These are phyloP conservation scores for Penicillium lividum DNA, from an alignment of 495 filamentous ascomycete species.

Conservation along the genomic window DNA sequence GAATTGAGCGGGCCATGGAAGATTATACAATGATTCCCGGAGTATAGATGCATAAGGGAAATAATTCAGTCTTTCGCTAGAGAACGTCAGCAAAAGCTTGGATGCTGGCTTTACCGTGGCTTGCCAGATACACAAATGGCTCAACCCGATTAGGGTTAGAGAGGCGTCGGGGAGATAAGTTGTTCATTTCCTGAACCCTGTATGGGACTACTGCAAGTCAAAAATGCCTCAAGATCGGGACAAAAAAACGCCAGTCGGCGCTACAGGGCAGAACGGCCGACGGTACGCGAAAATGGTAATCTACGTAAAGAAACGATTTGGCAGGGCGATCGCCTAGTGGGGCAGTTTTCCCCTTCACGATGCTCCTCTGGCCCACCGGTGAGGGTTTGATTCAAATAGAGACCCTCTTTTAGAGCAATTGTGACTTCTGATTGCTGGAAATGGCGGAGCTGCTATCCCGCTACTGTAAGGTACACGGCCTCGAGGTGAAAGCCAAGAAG, in stretches of 20 bases:
- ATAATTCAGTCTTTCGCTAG: neutral
- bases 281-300: conserved; percentile 8
- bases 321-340: conserved; percentile 35
- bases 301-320: conserved; percentile 21
- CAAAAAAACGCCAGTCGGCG: conserved; percentile 5
- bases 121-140: neutral
- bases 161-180: conserved; percentile 1
- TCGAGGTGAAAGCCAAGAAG: conserved; percentile 26
- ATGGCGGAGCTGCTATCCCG: conserved; percentile 11
- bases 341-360: conserved; percentile 18
- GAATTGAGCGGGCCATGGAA: neutral
- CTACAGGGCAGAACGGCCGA: conserved; percentile 7
- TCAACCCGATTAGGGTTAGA: conserved; percentile 7
- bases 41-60: neutral
- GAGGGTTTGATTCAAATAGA: conserved; percentile 30
- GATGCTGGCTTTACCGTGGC: neutral
- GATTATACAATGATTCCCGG: neutral
- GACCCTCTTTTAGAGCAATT: conserved; percentile 13
- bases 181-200: conserved; percentile 4
- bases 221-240: conserved; percentile 26
- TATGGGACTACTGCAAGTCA: conserved; percentile 14
- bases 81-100: conserved; percentile 2
- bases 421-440: conserved; percentile 24
- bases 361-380: conserved; percentile 35
- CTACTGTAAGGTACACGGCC: conserved; percentile 36